phyloP scores from a whole-genome alignment of 1,284 basidiomycete genomes.

The Hortiboletus rubellus region DNA sequence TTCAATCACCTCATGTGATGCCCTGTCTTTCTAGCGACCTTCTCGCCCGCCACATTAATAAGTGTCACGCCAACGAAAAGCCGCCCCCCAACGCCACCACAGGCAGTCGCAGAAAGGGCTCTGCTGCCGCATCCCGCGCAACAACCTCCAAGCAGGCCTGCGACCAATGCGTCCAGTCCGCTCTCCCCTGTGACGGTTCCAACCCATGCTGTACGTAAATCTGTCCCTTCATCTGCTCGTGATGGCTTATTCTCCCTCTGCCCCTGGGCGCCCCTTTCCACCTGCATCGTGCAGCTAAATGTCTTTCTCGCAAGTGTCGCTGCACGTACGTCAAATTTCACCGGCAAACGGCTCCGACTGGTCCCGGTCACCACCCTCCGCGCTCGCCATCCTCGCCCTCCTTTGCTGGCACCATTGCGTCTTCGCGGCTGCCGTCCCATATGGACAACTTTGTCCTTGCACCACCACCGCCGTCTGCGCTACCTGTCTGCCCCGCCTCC shows the following conservation, averaged over 20 bases:
- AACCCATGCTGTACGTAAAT: constrained; percentile 72
- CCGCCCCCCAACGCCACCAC: constrained; percentile 42
- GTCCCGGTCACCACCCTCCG: constrained; percentile 60
- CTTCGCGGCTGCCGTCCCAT: constrained; percentile 19
- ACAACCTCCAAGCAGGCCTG: constrained; percentile 80
- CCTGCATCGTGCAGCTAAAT: constrained; percentile 60
- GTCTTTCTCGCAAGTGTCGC: constrained; percentile 67
- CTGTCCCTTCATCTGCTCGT: neutral
- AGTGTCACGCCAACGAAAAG: constrained; percentile 80
- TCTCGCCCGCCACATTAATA: constrained; percentile 85
- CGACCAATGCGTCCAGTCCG: constrained; percentile 83
- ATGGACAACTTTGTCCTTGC: constrained; percentile 41
- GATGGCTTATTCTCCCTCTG: neutral
- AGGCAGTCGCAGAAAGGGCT: constrained; percentile 51
- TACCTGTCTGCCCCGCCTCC: constrained; percentile 22
- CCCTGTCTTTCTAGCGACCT: constrained; percentile 58
- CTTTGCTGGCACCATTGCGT: neutral
- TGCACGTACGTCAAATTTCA: constrained; percentile 88
- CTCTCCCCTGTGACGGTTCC: constrained; percentile 77
- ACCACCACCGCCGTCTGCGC: constrained; percentile 31
- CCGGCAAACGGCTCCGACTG: constrained; percentile 74
- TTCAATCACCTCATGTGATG: neutral
- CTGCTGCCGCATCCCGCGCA: constrained; percentile 62
- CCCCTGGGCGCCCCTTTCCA: neutral
- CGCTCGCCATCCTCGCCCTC: constrained; percentile 30